Conservation (phyloP, 768 basidiomycete genomes). For the Floccularia luteovirens region DNA sequence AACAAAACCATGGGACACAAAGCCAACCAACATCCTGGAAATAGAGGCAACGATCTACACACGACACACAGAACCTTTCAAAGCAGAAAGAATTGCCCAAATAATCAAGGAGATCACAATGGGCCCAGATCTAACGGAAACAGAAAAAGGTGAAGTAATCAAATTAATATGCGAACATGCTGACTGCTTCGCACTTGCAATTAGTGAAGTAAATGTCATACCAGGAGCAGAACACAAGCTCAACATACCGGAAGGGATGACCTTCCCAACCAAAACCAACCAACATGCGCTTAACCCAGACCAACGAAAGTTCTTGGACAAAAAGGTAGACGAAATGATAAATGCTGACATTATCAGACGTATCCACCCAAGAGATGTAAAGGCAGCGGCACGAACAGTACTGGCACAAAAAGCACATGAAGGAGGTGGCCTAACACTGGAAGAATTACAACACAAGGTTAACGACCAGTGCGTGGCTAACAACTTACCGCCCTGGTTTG, state of each 20-base stretch:
- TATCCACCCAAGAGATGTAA: constrained; percentile 18
- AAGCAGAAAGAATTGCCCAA: not conserved
- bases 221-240: constrained; percentile 18
- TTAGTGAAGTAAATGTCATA: constrained; percentile 4
- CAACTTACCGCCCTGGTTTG: constrained; percentile 10
- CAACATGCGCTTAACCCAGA: constrained; percentile 18
- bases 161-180: not conserved
- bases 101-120: not conserved
- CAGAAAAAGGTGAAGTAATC: not conserved
- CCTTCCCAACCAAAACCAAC: constrained; percentile 17
- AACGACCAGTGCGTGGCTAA: constrained; percentile 20
- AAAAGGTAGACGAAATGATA: constrained; percentile 19
- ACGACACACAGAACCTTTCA: not conserved
- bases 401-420: constrained; percentile 24
- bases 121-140: not conserved
- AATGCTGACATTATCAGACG: constrained; percentile 18
- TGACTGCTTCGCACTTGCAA: not conserved
- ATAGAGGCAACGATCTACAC: not conserved
- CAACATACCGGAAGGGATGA: constrained; percentile 12
- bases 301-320: constrained; percentile 17
- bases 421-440: constrained; percentile 12
- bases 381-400: constrained; percentile 18
- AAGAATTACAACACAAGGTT: constrained; percentile 18
- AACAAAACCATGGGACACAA: not conserved
- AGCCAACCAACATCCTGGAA: not conserved